Base-by-base conservation (phyloP, 2,329 filamentous ascomycete genomes). In the Hymenoscyphus occultus region DNA sequence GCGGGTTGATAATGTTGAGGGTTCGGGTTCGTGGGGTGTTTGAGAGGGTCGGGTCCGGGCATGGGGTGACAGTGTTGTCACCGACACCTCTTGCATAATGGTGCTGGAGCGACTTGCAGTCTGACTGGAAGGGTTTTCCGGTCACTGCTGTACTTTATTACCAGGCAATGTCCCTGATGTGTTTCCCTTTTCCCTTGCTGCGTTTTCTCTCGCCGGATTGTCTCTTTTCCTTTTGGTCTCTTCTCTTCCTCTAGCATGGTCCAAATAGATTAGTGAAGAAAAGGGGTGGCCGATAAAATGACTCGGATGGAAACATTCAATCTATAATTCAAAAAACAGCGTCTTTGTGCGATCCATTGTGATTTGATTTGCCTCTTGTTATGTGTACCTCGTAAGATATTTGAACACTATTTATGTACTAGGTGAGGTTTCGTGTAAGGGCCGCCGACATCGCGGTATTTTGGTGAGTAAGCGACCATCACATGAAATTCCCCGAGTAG, bases 81-180 rank as follows among this genome's bases (percentile, higher is more conserved):
- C 69, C 69, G 66, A 71, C 71, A 72, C 72, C 73, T 68, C 74
- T 73, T 73, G 71, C 73, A 68, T 22, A 54, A 72, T 73, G 74
- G 73, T 75, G 72, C 70, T 74, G 72, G 65, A 73, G 74, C 74
- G 72, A 70, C 74, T 74, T 75, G 74, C 73, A 68, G 73, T 70
- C 69, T 63, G 68, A 54, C 65, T 69, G 58, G 69, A 69, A 68
- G 65, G 67, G 64, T 70, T 69, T 28, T 67, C 66, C 65, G 63
- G 66, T 70, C 70, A 65, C 73, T 73, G 73, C 72, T 76, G 74
- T 76, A 76, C 74, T 76, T 76, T 76, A 76, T 76, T 73, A 74
- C 74, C 74, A 75, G 72, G 73, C 73, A 74, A 76, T 74, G 73
- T 71, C 71, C 71, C 69, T 72, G 70, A 73, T 73, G 70, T 74